Evolutionary conservation across 257 asterid genomes (phyloP), one percentile per base, ranked within the genome.

Genomic region (Cinchona pubescens): DNA sequence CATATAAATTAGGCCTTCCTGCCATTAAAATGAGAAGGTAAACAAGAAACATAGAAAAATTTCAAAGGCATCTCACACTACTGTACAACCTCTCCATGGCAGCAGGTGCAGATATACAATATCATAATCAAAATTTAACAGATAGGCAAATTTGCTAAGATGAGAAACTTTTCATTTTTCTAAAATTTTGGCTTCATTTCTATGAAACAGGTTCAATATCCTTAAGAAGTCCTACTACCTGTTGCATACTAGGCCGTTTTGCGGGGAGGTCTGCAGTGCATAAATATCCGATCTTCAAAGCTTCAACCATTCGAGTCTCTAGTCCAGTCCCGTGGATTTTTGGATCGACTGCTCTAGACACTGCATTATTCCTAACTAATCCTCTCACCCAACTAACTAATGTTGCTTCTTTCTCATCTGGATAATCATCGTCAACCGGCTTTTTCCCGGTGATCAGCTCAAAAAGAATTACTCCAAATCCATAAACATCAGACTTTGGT

Each of bases 211-310:
- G 90, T 81, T 87, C 96, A 78, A 92, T 88, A 79, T 92, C 97
- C 87, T 92, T 92, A 40, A 92, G 97, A 27, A 92, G 87, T 58
- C 97, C 97, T 42, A 90, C 97, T 7, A 92, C 93, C 80, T 92
- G 97, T 69, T 92, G 97, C 97, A 92, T 90, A 42, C 89, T 89
- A 0, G 96, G 97, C 73, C 97, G 83, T 79, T 90, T 92, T 0
- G 86, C 85, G 69, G 97, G 95, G 43, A 73, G 69, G 21, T 92
- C 96, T 35, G 97, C 97, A 1, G 97, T 92, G 85, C 97, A 92
- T 13, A 92, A 87, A 79, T 89, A 92, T 7, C 97, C 97, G 14
- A 92, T 90, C 87, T 90, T 92, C 82, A 92, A 81, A 15, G 96
- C 93, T 85, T 92, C 97, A 11, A 80, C 78, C 30, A 90, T 83